Evolutionary conservation across 2,329 filamentous ascomycete genomes (phyloP), one percentile per base, ranked within the genome.

Genomic region (Cercospora brassicicola): DNA sequence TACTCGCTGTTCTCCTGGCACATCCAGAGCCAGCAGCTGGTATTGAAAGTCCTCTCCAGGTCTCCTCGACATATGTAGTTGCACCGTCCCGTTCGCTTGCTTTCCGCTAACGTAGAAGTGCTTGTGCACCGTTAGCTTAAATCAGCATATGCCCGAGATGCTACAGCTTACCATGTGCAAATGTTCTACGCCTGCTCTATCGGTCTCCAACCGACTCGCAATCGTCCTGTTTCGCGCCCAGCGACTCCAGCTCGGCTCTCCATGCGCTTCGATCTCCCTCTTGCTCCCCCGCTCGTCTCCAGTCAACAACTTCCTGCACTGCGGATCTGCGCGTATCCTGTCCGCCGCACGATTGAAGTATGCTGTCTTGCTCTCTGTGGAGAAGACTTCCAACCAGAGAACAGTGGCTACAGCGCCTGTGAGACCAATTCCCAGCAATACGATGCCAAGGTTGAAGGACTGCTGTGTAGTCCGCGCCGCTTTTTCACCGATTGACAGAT

Each of bases 321-420:
- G 84, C 0, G 86, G 79, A 76, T 96, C 91, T 62, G 86, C 85
- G 78, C 90, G 92, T 77, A 98, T 89, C 69, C 89, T 88, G 76
- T 91, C 87, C 59, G 96, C 91, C 0, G 92, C 92, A 71, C 91
- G 90, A 81, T 96, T 96, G 85, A 96, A 97, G 78, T 95, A 89
- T 66, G 89, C 87, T 15, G 91, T 94, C 80, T 93, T 94, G 83
- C 92, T 95, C 76, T 94, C 90, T 20, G 91, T 68, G 3, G 91
- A 91, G 79, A 96, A 92, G 55, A 96, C 91, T 70, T 96, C 93
- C 3, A 87, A 86, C 80, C 91, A 96, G 23, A 96, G 84, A 60
- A 95, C 85, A 74, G 92, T 93, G 64, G 85, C 86, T 9, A 97
- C 90, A n/a, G 88, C 89, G 69, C 89, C 89, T 1, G 94, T 97